phyloP scores from a whole-genome alignment of 169 alveolate species.

The Plasmodium gonderi region DNA sequence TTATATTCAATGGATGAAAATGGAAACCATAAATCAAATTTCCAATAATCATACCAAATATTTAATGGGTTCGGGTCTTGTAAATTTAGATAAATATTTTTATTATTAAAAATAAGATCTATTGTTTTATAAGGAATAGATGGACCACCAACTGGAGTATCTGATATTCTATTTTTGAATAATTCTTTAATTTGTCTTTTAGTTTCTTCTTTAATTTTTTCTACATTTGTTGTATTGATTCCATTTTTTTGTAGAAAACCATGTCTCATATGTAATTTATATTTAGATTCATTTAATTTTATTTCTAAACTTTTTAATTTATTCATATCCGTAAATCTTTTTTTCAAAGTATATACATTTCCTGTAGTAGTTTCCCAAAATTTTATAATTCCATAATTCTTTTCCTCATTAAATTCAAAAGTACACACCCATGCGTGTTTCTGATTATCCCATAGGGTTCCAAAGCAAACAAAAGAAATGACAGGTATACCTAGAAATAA shows the following conservation, averaged over 20 bases:
- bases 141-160: slow-evolving; percentile 42
- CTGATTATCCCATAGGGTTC: slow-evolving; percentile 80
- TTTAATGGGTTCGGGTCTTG: slow-evolving; percentile 82
- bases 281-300: slow-evolving; percentile 42
- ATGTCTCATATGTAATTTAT: slow-evolving; percentile 50
- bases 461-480: slow-evolving; percentile 86
- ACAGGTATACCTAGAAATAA: slow-evolving; percentile 81
- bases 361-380: slow-evolving; percentile 88
- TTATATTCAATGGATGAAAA: slow-evolving; percentile 73
- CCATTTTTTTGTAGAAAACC: slow-evolving; percentile 26
- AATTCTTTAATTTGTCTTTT: slow-evolving; percentile 71
- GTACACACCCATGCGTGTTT: slow-evolving; percentile 86
- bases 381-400: slow-evolving; percentile 76
- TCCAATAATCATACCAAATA: slow-evolving; percentile 83
- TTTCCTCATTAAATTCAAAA: slow-evolving; percentile 68
- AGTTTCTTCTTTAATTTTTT: slow-evolving; percentile 52
- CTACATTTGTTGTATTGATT: slow-evolving; percentile 5
- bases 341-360: slow-evolving; percentile 76
- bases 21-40: slow-evolving; percentile 81
- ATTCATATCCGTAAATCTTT: slow-evolving; percentile 65
- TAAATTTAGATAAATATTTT: slow-evolving; percentile 84
- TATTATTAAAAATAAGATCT: slow-evolving; percentile 83
- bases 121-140: slow-evolving; percentile 83
- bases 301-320: slow-evolving; percentile 44
- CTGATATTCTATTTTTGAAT: slow-evolving; percentile 63